Percentiles rank a stretch among this genome's conserved stretches.
Conservation (phyloP, 352 stramenopile genomes). For the Phytophthora brassicae region DNA sequence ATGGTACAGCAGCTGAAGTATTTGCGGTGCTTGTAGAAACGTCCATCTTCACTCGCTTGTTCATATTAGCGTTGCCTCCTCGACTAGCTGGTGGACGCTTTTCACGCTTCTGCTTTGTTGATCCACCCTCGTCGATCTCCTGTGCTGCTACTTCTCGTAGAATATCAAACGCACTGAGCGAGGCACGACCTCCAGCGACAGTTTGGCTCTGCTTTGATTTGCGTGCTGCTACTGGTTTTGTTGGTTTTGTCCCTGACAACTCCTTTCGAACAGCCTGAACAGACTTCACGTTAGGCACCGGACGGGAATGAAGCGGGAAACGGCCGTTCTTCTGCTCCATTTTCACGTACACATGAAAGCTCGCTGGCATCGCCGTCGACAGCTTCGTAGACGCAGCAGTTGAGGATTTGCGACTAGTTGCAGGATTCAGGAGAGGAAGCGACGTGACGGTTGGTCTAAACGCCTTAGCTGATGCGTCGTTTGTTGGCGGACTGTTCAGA, state of each 20-base stretch:
- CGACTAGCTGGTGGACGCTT: constrained; percentile 24
- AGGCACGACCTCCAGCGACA: constrained; percentile 18
- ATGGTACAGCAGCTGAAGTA: constrained; percentile 3
- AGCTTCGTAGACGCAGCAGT: constrained; percentile 16
- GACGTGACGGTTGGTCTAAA: constrained; percentile 38
- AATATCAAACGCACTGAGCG: constrained; percentile 83
- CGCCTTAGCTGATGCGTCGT: constrained; percentile 33
- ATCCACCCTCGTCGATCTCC: constrained; percentile 43
- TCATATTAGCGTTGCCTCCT: constrained; percentile 4
- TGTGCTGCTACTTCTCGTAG: constrained; percentile 77
- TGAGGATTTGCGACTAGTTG: constrained; percentile 11
- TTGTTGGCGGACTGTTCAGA: constrained; percentile 66
- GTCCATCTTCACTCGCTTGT: constrained; percentile 40
- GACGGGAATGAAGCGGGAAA: constrained; percentile 31
- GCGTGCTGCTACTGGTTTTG: constrained; percentile 24
- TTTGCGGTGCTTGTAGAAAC: constrained; percentile 22
- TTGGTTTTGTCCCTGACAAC: constrained; percentile 1
- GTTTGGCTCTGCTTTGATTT: constrained; percentile 32
- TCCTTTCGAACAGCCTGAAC: constrained; percentile 25
- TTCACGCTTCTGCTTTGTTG: constrained; percentile 38
- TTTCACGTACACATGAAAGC: constrained; percentile 56
- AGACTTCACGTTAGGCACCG: constrained; percentile 25
- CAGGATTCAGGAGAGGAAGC: constrained; percentile 40
- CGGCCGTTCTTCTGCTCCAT: constrained; percentile 49
- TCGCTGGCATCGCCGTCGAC: constrained; percentile 21